Evolutionary conservation across 2,329 filamentous ascomycete genomes (phyloP).

Genomic region (Aspergillus hiratsukae): DNA sequence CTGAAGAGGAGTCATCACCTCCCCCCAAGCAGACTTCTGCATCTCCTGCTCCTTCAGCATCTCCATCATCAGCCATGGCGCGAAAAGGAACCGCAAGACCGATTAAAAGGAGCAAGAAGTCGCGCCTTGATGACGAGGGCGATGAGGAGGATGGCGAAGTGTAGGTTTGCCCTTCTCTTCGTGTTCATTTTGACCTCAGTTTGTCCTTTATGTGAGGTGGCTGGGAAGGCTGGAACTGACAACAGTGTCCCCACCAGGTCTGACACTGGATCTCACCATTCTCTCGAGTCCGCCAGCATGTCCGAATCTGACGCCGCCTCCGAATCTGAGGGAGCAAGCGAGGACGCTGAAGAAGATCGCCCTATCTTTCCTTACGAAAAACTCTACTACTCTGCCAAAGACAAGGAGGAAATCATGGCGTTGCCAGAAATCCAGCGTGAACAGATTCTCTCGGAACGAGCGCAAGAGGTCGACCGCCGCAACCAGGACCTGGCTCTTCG

Average conservation of each 20-base stretch:
- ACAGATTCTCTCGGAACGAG: constrained; percentile 81
- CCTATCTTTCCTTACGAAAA: constrained; percentile 80
- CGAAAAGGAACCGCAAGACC: constrained; percentile 44
- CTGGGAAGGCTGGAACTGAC: constrained; percentile 6
- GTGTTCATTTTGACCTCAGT: constrained; percentile 2
- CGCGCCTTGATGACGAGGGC: constrained; percentile 41
- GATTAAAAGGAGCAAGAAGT: constrained; percentile 41
- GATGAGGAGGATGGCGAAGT: constrained; percentile 78
- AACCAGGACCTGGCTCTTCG: constrained; percentile 78
- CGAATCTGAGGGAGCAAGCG: constrained; percentile 59
- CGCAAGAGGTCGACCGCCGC: constrained; percentile 73
- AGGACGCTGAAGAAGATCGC: constrained; percentile 39
- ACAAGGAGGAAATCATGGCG: constrained; percentile 74
- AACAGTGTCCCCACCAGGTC: constrained; percentile 49
- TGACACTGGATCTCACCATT: constrained; percentile 64
- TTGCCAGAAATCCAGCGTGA: constrained; percentile 91
- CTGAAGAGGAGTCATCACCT: constrained; percentile 51
- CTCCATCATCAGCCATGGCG: constrained; percentile 45
- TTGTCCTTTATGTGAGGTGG: background rate
- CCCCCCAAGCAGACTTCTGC: constrained; percentile 52
- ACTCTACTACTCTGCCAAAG: constrained; percentile 68
- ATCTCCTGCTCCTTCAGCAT: constrained; percentile 51
- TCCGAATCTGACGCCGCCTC: constrained; percentile 81
- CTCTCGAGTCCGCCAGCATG: constrained; percentile 79
- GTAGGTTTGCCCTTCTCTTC: constrained; percentile 52